Evolutionary conservation across 306 rosid genomes (phyloP).

Genomic region (Oemleria cerasiformis): DNA sequence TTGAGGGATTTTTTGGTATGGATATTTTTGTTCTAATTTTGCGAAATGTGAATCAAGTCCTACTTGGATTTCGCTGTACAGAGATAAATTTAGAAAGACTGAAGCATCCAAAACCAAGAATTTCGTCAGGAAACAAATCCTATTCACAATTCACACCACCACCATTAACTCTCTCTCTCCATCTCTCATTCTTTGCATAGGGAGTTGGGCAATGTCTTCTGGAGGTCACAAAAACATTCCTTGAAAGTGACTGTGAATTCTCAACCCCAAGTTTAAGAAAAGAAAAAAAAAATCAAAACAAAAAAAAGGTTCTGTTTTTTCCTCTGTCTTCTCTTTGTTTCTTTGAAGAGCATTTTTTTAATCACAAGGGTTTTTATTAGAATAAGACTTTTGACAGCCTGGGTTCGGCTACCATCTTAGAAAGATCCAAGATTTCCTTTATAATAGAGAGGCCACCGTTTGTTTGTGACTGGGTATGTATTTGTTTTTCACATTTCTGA

Average conservation of each 20-base stretch:
- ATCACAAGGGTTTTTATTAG: constrained; percentile 33
- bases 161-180: constrained; percentile 29
- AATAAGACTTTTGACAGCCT: constrained; percentile 70
- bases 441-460: constrained; percentile 49
- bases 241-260: constrained; percentile 35
- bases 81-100: constrained; percentile 34
- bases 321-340: constrained; percentile 1
- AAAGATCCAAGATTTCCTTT: constrained; percentile 57
- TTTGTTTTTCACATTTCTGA: constrained; percentile 30
- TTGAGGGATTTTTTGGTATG: background rate
- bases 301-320: background rate
- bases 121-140: constrained; percentile 36
- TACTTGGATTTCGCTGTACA: constrained; percentile 32
- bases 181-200: constrained; percentile 14
- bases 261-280: constrained; percentile 27
- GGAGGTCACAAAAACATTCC: constrained; percentile 37
- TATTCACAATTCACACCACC: constrained; percentile 21
- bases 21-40: constrained; percentile 25
- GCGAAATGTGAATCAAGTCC: constrained; percentile 23
- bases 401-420: constrained; percentile 64
- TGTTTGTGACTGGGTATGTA: constrained; percentile 37
- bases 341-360: background rate
- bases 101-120: constrained; percentile 15
- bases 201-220: constrained; percentile 42
- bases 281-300: background rate